A percentile compares a stretch with the other conserved stretches of the same genome.
These are phyloP conservation scores for Scutellaria galericulata DNA, from an alignment of 257 asterid genomes.

Conservation along the genomic window DNA sequence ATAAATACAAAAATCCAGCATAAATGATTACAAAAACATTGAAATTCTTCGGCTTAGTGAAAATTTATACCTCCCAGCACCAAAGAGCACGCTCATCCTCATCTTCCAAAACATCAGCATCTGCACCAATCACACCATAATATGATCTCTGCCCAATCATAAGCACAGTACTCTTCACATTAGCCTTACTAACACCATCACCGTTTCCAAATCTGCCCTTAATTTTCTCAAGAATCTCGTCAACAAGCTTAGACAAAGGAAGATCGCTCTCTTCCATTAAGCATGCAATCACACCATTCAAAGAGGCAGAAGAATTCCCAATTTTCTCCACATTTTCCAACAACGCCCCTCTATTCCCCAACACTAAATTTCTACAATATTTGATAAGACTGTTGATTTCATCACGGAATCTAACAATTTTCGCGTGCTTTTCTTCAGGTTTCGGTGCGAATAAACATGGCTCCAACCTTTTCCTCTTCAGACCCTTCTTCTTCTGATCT, in stretches of 20 bases:
- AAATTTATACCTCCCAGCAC: slow-evolving; percentile 88
- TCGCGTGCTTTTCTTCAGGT: slow-evolving; percentile 56
- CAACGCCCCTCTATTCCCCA: slow-evolving; percentile 37
- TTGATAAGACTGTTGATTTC: slow-evolving; percentile 62
- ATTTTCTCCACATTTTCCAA: slow-evolving; percentile 41
- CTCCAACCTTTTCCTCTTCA: slow-evolving; percentile 48
- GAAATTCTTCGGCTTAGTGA: background rate
- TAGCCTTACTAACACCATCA: slow-evolving; percentile 52
- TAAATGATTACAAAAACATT: background rate
- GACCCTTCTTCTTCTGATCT: slow-evolving; percentile 31
- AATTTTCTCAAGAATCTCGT: slow-evolving; percentile 60
- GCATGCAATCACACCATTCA: slow-evolving; percentile 61
- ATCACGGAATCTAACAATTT: slow-evolving; percentile 43
- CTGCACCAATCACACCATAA: slow-evolving; percentile 65
- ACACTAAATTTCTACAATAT: slow-evolving; percentile 47
- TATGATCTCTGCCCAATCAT: slow-evolving; percentile 68
- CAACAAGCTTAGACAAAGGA: slow-evolving; percentile 73
- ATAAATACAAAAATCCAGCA: slow-evolving; percentile 13
- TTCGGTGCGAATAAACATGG: slow-evolving; percentile 7
- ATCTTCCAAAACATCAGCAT: slow-evolving; percentile 91
- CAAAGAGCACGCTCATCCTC: slow-evolving; percentile 76
- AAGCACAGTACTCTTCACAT: slow-evolving; percentile 75
- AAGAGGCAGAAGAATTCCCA: slow-evolving; percentile 31
- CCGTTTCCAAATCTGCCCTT: slow-evolving; percentile 45
- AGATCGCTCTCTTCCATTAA: slow-evolving; percentile 83